A percentile compares a stretch with the other conserved stretches of the same genome.
Evolutionary conservation across 1,139 yeast genomes (phyloP).

Genomic region (Debaryomyces udenii): DNA sequence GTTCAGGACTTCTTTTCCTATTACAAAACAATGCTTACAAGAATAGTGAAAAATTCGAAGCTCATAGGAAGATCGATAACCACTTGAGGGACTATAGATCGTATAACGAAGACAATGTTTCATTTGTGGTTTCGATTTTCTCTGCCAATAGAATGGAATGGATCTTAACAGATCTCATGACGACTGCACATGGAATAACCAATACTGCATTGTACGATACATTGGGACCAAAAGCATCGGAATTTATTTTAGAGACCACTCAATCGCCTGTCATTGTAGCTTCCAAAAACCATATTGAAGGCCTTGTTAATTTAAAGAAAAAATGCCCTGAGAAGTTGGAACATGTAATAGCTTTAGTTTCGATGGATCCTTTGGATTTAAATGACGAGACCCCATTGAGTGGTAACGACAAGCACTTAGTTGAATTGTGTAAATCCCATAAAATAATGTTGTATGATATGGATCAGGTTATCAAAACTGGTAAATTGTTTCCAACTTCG

Average conservation of each 20-base stretch:
- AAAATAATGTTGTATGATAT: constrained; percentile 35
- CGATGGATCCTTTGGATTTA: constrained; percentile 37
- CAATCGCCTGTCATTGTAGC: constrained; percentile 40
- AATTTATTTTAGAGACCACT: constrained; percentile 37
- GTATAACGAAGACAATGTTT: constrained; percentile 27
- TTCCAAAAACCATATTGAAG: constrained; percentile 33
- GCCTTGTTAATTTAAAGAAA: constrained; percentile 30
- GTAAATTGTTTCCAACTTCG: constrained; percentile 26
- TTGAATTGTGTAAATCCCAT: constrained; percentile 23
- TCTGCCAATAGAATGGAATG: constrained; percentile 43
- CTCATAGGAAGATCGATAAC: constrained; percentile 31
- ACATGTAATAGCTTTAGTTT: constrained; percentile 33
- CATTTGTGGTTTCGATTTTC: constrained; percentile 39
- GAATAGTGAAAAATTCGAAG: constrained; percentile 19
- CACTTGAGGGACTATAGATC: constrained; percentile 25
- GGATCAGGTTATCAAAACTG: constrained; percentile 33
- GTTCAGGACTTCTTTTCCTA: constrained; percentile 36
- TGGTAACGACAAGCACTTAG: constrained; percentile 21
- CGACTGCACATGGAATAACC: constrained; percentile 38
- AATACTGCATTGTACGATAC: constrained; percentile 46
- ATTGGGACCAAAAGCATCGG: constrained; percentile 39
- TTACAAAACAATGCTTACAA: constrained; percentile 34
- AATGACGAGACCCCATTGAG: constrained; percentile 15
- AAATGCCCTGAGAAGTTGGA: constrained; percentile 28
- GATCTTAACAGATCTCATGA: constrained; percentile 42